These are phyloP conservation scores for Lactarius deliciosus DNA, from an alignment of 768 basidiomycete species.

Conservation along the genomic window DNA sequence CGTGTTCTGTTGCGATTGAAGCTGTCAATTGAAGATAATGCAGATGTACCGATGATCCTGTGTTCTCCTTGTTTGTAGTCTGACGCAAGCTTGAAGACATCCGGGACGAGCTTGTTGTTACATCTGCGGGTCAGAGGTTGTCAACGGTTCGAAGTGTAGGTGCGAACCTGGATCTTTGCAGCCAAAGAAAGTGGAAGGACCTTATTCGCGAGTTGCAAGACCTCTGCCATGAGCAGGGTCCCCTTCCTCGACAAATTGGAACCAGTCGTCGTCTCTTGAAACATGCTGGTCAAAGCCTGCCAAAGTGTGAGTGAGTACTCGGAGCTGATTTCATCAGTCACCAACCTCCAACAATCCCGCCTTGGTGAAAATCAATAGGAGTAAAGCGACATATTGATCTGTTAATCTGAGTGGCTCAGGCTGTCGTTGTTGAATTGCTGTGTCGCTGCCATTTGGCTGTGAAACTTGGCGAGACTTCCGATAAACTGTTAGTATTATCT, in stretches of 20 bases:
- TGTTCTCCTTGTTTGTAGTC: conserved; percentile 76
- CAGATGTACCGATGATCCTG: conserved; percentile 78
- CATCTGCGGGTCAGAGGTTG: background rate
- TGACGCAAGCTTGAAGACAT: conserved; percentile 80
- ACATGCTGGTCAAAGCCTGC: conserved; percentile 81
- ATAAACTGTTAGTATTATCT: conserved; percentile 55
- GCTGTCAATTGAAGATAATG: conserved; percentile 86
- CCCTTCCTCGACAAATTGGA: conserved; percentile 84
- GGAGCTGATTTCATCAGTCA: conserved; percentile 20
- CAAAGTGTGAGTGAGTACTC: conserved; percentile 11
- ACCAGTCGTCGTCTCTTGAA: conserved; percentile 75
- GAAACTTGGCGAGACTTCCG: conserved; percentile 25
- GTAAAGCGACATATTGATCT: conserved; percentile 88
- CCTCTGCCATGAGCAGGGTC: conserved; percentile 85
- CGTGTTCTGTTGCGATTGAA: conserved; percentile 87
- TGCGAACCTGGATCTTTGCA: conserved; percentile 74
- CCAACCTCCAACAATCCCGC: conserved; percentile 86
- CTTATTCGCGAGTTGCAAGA: conserved; percentile 84
- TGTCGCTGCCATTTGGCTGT: conserved; percentile 30
- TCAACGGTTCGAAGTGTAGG: background rate
- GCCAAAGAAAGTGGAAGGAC: conserved; percentile 81
- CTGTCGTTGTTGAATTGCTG: conserved; percentile 38
- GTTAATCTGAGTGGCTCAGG: conserved; percentile 73
- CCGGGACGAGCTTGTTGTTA: conserved; percentile 66
- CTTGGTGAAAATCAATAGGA: conserved; percentile 80